Base-by-base conservation (phyloP, 352 stramenopile species). In the Phytophthora foliorum region DNA sequence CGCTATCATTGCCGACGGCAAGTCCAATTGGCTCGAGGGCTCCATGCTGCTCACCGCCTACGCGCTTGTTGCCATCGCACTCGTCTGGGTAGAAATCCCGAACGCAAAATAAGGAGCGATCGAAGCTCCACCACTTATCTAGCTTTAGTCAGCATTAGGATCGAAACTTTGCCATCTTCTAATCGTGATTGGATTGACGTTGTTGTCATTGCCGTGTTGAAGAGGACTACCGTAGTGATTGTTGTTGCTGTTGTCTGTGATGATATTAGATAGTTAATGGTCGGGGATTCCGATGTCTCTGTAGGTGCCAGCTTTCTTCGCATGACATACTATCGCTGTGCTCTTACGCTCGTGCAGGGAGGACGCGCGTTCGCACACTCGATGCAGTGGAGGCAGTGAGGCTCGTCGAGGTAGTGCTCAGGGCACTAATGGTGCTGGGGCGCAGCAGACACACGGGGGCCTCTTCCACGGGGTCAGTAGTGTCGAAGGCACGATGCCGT, bases 31-130 rank as follows among this genome's bases (percentile, higher is more conserved):
- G 93, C 89, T 98, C 29, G 84, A 97, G 60, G 92, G 92, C 27
- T 95, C 89, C 42, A 96, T 97, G 86, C 80, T 98, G 48, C 84
- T 98, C 56, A 98, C 91, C 14, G 90, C 91, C 17, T 98, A 98
- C 74, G 77, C 89, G 57, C 88, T 98, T 27, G 91, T 98, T 17
- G 88, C 83, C 29, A 78, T 97, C 54, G 60, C 91, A 41, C 88
- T 97, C 51, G 68, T 95, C 3, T 95, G 81, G 81, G 82, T 94
- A 45, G 73, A 95, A 57, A 75, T 95, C n/a, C 85, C 82, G 4
- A 77, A 56, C 21, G 63, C 74, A 56, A 27, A 45, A n/a, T 80
- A 77, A 58, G 42, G 61, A 79, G 57, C 50, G 65, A 57, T 66
- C 27, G 58, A 63, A 78, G 70, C 56, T 74, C 57, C 44, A 44